phyloP scores from a whole-genome alignment of 768 basidiomycete genomes.

The Serendipita sp. region DNA sequence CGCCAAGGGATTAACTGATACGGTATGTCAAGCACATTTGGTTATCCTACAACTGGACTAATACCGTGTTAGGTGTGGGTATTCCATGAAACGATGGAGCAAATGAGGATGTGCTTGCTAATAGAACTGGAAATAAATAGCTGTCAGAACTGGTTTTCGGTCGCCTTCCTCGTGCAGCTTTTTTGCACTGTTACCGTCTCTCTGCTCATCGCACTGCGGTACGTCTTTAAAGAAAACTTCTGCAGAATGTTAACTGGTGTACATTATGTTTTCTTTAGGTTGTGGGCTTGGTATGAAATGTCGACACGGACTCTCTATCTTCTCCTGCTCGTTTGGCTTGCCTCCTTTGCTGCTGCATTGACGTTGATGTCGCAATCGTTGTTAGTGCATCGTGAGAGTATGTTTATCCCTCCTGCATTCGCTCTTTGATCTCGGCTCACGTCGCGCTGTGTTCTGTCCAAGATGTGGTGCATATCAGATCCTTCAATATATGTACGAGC shows the following conservation, averaged over 20 bases:
- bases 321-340: not conserved
- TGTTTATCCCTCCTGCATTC: not conserved
- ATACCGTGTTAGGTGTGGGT: not conserved
- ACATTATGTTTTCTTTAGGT: not conserved
- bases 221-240: too few species aligned
- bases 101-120: not conserved
- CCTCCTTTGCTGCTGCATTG: not conserved
- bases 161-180: not conserved
- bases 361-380: not conserved
- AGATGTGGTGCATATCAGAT: not conserved
- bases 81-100: not conserved
- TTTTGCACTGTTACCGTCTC: not conserved
- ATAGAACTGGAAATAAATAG: too few species aligned
- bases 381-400: not conserved
- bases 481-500: not conserved
- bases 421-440: too few species aligned
- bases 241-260: too few species aligned
- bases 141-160: not conserved
- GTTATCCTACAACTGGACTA: not conserved
- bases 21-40: too few species aligned
- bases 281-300: not conserved
- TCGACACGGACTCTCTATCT: not conserved
- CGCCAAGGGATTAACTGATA: not conserved
- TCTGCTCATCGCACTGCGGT: not conserved
- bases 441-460: not conserved